phyloP scores from a whole-genome alignment of 1,284 basidiomycete genomes.

The Ganoderma resinaceum region DNA sequence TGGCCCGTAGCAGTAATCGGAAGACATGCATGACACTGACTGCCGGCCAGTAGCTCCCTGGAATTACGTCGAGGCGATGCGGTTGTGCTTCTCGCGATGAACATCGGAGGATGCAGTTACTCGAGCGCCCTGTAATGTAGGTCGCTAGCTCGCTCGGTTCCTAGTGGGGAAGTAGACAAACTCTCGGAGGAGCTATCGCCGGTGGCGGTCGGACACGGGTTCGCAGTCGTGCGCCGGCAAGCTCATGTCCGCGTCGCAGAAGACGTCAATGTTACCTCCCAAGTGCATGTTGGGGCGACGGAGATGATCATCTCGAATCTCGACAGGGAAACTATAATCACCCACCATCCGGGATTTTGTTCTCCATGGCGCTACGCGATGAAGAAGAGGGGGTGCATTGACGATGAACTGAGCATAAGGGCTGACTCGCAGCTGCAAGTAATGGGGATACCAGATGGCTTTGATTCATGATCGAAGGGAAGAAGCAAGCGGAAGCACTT shows the following conservation, averaged over 20 bases:
- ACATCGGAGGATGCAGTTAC: slow-evolving; percentile 18
- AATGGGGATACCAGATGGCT: no score
- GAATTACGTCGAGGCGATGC: not conserved
- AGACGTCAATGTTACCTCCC: slow-evolving; percentile 1
- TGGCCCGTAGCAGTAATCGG: slow-evolving; percentile 3
- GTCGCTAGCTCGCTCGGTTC: not conserved
- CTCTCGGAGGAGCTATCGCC: not conserved
- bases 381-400: not conserved
- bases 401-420: not conserved
- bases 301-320: not conserved
- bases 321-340: not conserved
- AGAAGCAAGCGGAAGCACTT: not conserved
- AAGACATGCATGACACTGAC: not conserved
- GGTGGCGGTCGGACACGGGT: slow-evolving; percentile 21
- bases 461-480: not conserved
- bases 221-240: not conserved
- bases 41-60: not conserved
- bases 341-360: not conserved
- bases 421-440: no score
- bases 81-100: slow-evolving; percentile 19
- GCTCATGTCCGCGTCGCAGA: not conserved
- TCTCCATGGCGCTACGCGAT: not conserved
- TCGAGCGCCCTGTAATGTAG: not conserved
- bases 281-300: not conserved
- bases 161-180: not conserved